Evolutionary conservation across 805 yeast species (phyloP), one percentile per base, ranked within the genome.

Genomic region (Lipomyces kockii): DNA sequence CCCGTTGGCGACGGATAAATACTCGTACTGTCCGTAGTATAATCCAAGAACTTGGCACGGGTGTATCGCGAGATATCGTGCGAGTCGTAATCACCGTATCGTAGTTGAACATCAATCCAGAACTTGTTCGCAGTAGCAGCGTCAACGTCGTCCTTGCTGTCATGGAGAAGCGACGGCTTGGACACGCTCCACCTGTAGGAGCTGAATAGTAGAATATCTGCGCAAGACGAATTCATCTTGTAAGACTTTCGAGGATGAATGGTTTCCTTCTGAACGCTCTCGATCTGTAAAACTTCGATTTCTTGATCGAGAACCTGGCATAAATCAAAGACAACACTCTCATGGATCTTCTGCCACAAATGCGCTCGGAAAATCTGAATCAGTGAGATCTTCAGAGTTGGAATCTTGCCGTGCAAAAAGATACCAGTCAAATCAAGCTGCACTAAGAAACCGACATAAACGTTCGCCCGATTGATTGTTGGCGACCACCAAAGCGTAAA

Each of bases 401-500:
- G 99, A 71, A 95, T 95, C 78, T 95, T 95, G 73, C 99, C 99
- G 76, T 95, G 99, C 60, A 95, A 81, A 78, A 95, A 95, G 35
- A 95, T 94, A 74, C 99, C 99, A 0, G 99, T 95, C 75, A 95
- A 81, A 79, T 95, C 99, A 57, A 95, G 82, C 77, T 95, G 99
- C 35, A 95, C 99, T 75, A 93, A 83, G 81, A 95, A 95, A 34
- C 99, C 99, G 65, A 95, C 98, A 76, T 95, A 95, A 32, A 95
- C 98, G 76, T 95, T 95, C 5, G 99, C 99, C 71, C 99, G 85
- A 75, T 95, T 95, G 74, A 95, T 95, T 0, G 99, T 95, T 5
- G 99, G 99, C 0, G 98, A 92, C 99, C 99, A 95, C 99, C 99
- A 95, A 37, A 95, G 81, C 0, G 99, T 95, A 76, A 95, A 95